Evolutionary conservation across 1,284 basidiomycete species (phyloP), one percentile per base, ranked within the genome.

Genomic region (Schizophyllum amplum): DNA sequence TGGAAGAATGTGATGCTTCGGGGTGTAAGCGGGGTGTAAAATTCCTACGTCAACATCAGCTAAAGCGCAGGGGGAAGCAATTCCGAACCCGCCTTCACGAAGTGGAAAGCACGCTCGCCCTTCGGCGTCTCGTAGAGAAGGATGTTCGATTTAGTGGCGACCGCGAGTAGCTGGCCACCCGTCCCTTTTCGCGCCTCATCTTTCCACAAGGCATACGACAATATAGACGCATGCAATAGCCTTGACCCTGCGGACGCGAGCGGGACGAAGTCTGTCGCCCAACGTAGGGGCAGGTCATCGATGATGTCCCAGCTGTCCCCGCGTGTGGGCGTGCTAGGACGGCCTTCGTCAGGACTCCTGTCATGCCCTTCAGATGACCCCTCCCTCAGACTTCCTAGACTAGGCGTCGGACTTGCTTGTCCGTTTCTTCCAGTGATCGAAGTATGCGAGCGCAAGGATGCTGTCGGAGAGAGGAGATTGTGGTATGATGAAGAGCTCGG

Each of bases 231-330:
- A 58, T 78, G 80, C 22, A 75, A 71, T 47, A 91, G 69, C 51
- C 86, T 77, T n/a, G 87, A 87, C 2, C 84, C 81, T 24, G 77
- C 68, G 4, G 76, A 71, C 4, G 87, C 87, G 24, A 92, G 76
- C 0, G 87, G 83, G 3, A 89, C 86, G 65, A 81, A 91, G 67
- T 92, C 89, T 0, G 85, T 86, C 17, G 88, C 87, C 89, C 89
- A 92, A 46, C 86, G 79, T 53, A 91, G 62, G 7, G 88, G 86
- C 15, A 88, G 69, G 15, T 50, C 48, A 57, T 90, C 88, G 2
- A 91, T 74, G 17, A 90, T 64, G 66, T 91, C 88, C 88, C 88
- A 90, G 46, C 65, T 67, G 7, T 42, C 33, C 2, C 33, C 33
- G 3, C 51, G 61, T 59, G 47, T 55, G 33, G 13, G 51, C n/a